These are phyloP conservation scores for Ulmus americana DNA, from an alignment of 331 rosid genomes.

Conservation along the genomic window DNA sequence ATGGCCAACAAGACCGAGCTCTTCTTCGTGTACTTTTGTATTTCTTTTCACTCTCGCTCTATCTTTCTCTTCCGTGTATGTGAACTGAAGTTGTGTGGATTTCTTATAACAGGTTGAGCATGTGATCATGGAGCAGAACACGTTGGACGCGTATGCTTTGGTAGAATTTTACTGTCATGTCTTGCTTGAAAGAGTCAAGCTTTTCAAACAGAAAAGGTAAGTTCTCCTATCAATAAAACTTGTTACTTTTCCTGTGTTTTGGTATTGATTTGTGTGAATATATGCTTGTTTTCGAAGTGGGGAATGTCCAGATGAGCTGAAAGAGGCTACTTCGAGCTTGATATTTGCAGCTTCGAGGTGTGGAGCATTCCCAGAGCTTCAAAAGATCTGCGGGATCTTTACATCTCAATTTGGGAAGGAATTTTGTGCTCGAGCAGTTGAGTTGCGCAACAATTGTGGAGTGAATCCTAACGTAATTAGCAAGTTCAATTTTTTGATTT, in stretches of 20 bases:
- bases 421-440: slow-evolving; percentile 36
- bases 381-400: slow-evolving; percentile 40
- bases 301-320: slow-evolving; percentile 48
- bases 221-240: slow-evolving; percentile 10
- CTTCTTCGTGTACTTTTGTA: slow-evolving; percentile 42
- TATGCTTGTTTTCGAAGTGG: slow-evolving; percentile 18
- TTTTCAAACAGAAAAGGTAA: slow-evolving; percentile 37
- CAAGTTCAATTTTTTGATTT: neutral
- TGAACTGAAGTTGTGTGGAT: slow-evolving; percentile 9
- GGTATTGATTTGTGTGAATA: neutral
- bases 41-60: neutral
- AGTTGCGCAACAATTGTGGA: slow-evolving; percentile 31
- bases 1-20: slow-evolving; percentile 47
- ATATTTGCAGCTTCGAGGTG: slow-evolving; percentile 58
- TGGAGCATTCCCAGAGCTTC: slow-evolving; percentile 63
- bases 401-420: slow-evolving; percentile 41
- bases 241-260: slow-evolving; percentile 5
- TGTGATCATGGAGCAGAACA: slow-evolving; percentile 41
- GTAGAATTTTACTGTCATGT: slow-evolving; percentile 40
- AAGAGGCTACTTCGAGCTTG: slow-evolving; percentile 47
- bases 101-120: slow-evolving; percentile 42
- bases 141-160: slow-evolving; percentile 39
- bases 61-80: neutral
- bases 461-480: slow-evolving; percentile 43
- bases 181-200: slow-evolving; percentile 28